Conservation (phyloP, 2,329 filamentous ascomycete genomes). For the Arthrobotrys iridis region DNA sequence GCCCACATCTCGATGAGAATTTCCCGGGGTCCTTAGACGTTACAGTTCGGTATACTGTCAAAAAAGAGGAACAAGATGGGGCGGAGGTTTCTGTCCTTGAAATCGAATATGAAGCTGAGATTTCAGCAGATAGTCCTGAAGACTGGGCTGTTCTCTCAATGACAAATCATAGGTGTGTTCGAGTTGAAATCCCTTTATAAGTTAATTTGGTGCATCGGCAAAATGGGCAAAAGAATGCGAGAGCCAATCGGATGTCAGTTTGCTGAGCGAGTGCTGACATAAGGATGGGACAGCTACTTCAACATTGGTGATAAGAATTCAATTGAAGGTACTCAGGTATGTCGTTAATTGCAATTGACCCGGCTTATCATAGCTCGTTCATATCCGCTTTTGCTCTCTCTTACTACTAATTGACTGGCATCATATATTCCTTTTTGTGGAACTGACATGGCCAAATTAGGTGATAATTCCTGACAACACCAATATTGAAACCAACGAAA, state of each 20-base stretch:
- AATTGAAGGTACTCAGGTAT: conserved; percentile 71
- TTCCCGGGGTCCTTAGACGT: conserved; percentile 87
- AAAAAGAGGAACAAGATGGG: conserved; percentile 71
- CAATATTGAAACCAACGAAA: conserved; percentile 47
- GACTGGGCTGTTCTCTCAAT: conserved; percentile 75
- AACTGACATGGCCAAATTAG: conserved; percentile 2
- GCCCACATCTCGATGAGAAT: conserved; percentile 84
- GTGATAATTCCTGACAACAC: conserved; percentile 43
- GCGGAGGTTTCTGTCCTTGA: conserved; percentile 76
- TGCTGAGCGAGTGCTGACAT: conserved; percentile 15
- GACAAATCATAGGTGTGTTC: conserved; percentile 86
- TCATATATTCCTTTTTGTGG: neutral
- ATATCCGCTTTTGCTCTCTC: conserved; percentile 61
- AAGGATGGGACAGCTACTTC: conserved; percentile 67
- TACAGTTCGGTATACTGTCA: conserved; percentile 79
- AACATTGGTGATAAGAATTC: conserved; percentile 69
- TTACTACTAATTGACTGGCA: neutral
- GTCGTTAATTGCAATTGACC: conserved; percentile 69
- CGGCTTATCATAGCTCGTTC: no score
- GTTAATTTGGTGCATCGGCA: neutral
- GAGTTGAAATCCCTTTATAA: neutral
- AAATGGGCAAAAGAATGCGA: neutral
- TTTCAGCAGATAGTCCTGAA: conserved; percentile 64
- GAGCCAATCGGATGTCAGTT: neutral
- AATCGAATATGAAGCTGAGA: conserved; percentile 88